Evolutionary conservation across 164 flowering plant genomes (phyloP), one percentile per base, ranked within the genome.

Genomic region (grape (Vitis vinifera)): DNA sequence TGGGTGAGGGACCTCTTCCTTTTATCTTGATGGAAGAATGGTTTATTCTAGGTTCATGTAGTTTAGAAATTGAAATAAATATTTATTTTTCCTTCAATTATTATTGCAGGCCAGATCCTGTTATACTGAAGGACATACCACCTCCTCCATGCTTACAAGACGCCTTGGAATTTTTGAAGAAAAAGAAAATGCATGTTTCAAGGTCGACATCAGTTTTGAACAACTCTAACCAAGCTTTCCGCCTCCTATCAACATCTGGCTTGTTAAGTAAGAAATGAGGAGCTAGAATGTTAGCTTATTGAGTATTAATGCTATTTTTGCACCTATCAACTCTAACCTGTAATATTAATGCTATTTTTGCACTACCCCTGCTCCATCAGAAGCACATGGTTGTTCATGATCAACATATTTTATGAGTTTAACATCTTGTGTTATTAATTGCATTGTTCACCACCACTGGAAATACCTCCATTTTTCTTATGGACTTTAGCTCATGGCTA

Each of bases 221-320:
- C 78, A 92, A 92, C 80, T 77, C 97, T 59, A 85, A 81, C 55
- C 93, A 89, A 82, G 98, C 98, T 30, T 74, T 92, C 58, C 89
- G 97, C 62, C 78, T 89, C 68, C 79, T 93, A 50, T 85, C 91
- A 44, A 61, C 66, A 8, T 77, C 86, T 37, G 91, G 92, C 69
- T 67, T 89, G 75, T 75, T 91, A 56, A 69, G 55, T 56, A 19
- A 66, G 55, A 72, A 75, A 10, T 67, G 53, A 30, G 29, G 37
- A 23, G 0, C 27, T 13, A 8, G 15, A 4, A 16, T 61, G 64
- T 37, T 3, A 61, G 50, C 48, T n/a, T 13, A 13, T 15, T 37
- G 48, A 9, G 15, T 37, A 37, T 61, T 31, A 12, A 15, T 4
- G 16, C 49, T 5, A 37, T 6, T 37, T n/a, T 15, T 14, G 44